Evolutionary conservation across 305 asterid genomes (phyloP).

Genomic region (Euphrasia arctica): DNA sequence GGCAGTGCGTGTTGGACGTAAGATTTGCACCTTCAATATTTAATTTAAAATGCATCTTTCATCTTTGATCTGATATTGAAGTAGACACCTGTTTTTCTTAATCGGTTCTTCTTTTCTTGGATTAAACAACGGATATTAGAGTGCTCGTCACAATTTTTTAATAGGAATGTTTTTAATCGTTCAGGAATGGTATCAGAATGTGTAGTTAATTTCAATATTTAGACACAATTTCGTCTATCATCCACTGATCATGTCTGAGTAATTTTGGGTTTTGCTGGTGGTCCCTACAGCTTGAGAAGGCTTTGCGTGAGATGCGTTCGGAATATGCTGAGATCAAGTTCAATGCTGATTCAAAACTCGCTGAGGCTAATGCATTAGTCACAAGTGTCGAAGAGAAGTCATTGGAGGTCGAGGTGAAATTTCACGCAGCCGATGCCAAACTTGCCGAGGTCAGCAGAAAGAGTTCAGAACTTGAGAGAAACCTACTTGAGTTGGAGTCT

Average conservation of each 20-base stretch:
- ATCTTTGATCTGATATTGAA: background rate
- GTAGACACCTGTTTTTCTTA: background rate
- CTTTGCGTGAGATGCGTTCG: slow-evolving; percentile 83
- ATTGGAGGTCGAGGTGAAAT: slow-evolving; percentile 82
- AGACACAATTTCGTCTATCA: background rate
- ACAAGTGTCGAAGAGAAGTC: slow-evolving; percentile 85
- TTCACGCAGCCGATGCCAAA: slow-evolving; percentile 84
- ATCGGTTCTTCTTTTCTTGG: too few relatives aligned
- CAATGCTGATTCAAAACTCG: slow-evolving; percentile 85
- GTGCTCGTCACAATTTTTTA: too few relatives aligned
- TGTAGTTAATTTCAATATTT: background rate
- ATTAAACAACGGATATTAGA: too few relatives aligned
- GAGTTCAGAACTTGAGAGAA: slow-evolving; percentile 82
- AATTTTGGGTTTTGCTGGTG: slow-evolving; percentile 24
- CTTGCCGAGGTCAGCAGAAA: slow-evolving; percentile 89
- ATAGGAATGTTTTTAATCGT: too few relatives aligned
- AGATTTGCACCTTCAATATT: slow-evolving; percentile 23
- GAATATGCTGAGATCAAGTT: slow-evolving; percentile 88
- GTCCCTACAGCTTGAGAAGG: slow-evolving; percentile 84
- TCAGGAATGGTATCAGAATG: background rate
- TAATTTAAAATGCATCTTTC: slow-evolving; percentile 4
- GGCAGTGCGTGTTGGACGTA: slow-evolving; percentile 89
- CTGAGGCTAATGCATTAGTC: slow-evolving; percentile 84
- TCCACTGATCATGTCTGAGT: background rate
- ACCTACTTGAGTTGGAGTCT: slow-evolving; percentile 57